phyloP scores from a whole-genome alignment of 495 filamentous ascomycete species.

The Podospora anserina region DNA sequence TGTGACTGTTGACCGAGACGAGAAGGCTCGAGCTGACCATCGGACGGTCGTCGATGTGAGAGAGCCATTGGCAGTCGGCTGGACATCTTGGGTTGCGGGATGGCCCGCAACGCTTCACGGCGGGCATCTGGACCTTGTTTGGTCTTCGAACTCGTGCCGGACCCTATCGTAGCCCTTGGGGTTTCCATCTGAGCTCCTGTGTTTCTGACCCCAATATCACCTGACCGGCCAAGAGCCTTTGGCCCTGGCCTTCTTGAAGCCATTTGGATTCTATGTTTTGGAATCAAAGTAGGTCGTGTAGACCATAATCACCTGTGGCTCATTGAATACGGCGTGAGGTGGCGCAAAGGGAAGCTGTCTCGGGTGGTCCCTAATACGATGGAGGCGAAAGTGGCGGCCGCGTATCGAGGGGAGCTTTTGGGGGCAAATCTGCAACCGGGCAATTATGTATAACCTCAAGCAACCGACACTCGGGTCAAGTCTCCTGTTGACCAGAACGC shows the following conservation, averaged over 20 bases:
- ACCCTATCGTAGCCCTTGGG: slow-evolving; percentile 18
- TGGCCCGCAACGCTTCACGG: slow-evolving; percentile 27
- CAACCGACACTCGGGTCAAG: slow-evolving; percentile 4
- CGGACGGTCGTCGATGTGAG: slow-evolving; percentile 28
- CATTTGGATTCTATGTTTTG: slow-evolving; percentile 30
- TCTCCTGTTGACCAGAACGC: not conserved
- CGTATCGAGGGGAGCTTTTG: not conserved
- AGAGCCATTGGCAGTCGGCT: slow-evolving; percentile 39
- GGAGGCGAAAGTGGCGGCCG: slow-evolving; percentile 24
- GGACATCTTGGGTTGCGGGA: slow-evolving; percentile 32
- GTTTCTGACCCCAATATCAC: slow-evolving; percentile 18
- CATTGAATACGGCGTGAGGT: slow-evolving; percentile 11
- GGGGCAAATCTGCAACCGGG: not conserved
- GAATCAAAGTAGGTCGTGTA: slow-evolving; percentile 14
- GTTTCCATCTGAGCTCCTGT: slow-evolving; percentile 15
- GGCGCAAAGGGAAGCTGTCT: slow-evolving; percentile 6
- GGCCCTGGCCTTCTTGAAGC: slow-evolving; percentile 29
- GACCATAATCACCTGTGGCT: slow-evolving; percentile 30
- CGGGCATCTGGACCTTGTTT: slow-evolving; percentile 25
- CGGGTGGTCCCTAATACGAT: slow-evolving; percentile 8
- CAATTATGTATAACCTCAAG: slow-evolving; percentile 10
- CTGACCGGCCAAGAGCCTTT: slow-evolving; percentile 23
- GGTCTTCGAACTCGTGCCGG: slow-evolving; percentile 21
- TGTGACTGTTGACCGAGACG: slow-evolving; percentile 34
- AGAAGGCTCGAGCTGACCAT: slow-evolving; percentile 26